Evolutionary conservation across 208 protist species (phyloP), one percentile per base, ranked within the genome.

Genomic region (Leishmania arabica): DNA sequence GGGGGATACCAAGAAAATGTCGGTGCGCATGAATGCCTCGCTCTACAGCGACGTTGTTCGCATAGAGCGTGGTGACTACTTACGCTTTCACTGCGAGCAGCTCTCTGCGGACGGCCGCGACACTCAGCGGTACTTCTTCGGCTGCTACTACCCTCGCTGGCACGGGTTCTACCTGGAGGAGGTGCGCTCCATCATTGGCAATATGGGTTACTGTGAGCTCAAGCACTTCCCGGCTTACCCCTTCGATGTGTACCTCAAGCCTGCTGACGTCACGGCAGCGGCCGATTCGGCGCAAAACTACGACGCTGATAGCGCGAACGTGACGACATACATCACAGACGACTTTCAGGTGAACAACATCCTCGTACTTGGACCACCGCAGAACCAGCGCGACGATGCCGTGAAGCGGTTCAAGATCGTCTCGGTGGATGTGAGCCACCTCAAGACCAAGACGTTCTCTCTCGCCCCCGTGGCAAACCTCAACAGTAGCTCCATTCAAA

Each of bases 141-240:
- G 95, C 42, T 90, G 86, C 81, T 98, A 97, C 86, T 97, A 95
- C 82, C 95, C 95, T 9, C 93, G 95, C 49, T 98, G 93, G 93
- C 93, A 94, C 51, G 90, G 87, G 51, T 95, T 98, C 69, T 97
- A 97, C 88, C 58, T 98, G 3, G 93, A 98, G 70, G 95, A 98
- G 91, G 89, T 97, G 82, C 92, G 94, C 65, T 86, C 89, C 17
- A 75, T 97, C n/a, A 91, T 96, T 24, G 92, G 91, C 75, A 92
- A 92, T 45, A 86, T 95, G 65, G 94, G 94, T 75, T 94, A 95
- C 88, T 89, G 75, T 3, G 88, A 91, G 66, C 77, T 92, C 51
- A 87, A 87, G 60, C 92, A 96, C 85, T 96, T 97, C 69, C 88
- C 93, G 7, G 89, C 92, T 47, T 96, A 89, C 74, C 89, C 91